Evolutionary conservation across 495 filamentous ascomycete genomes (phyloP), one percentile per base, ranked within the genome.

Genomic region (Lophiotrema nucula): DNA sequence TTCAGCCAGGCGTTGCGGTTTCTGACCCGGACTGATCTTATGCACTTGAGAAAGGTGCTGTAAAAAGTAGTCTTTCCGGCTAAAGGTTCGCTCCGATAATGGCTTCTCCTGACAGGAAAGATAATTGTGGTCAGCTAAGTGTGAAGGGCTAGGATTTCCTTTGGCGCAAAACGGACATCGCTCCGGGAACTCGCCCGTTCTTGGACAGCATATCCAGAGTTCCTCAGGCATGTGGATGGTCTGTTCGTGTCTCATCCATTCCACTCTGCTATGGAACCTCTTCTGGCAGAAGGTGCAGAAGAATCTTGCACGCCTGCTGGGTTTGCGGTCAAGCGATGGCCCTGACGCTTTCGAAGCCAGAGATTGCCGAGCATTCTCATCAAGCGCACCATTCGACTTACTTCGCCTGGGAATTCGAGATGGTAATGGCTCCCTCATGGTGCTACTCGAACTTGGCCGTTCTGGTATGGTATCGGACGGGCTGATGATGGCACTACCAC

Each of bases 41-140:
- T 62, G 58, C 3, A 55, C 58, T 27, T 50, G 51, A 4, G 58
- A 56, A 15, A 62, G 49, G 52, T 62, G 58, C 26, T 56, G 52
- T 10, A 62, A 43, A 33, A 62, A 62, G 26, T 51, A 19, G 39
- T 62, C 58, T 25, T 62, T 33, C 15, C 46, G 15, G 28, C 38
- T 56, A 24, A 56, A 62, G 4, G 58, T 62, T 1, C 58, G 58
- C 58, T 62, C 58, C 8, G 58, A 62, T 13, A 62, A 47, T 3
- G 58, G 58, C 39, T 56, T 62, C 27, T 56, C 51, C 23, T 62
- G 58, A 22, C 58, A 62, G 5, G 58, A 62, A n/a, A 62, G n/a
- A 38, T 62, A 62, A 42, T 62, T 56, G 58, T 62, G 58, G 37
- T 62, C 58, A 8, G 58, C 58, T 5, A 62, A 52, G 45, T 62